A percentile compares a stretch with the other conserved stretches of the same genome.
Evolutionary conservation across 495 filamentous ascomycete species (phyloP).

Genomic region (Hypoxylon cercidicola): DNA sequence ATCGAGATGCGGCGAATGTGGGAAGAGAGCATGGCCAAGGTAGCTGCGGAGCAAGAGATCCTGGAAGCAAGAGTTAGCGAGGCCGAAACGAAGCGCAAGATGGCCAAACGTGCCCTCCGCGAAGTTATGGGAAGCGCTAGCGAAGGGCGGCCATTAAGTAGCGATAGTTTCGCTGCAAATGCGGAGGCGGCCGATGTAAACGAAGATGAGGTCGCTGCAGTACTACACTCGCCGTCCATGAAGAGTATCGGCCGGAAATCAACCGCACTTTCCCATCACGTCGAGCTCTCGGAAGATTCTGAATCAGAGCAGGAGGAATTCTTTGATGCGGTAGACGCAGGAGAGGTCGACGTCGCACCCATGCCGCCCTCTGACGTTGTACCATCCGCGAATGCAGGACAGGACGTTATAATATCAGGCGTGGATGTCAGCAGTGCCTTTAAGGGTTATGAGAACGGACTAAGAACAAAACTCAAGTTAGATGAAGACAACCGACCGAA

Average conservation of each 20-base stretch:
- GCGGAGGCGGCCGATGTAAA: slow-evolving; percentile 39
- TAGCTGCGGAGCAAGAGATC: slow-evolving; percentile 92
- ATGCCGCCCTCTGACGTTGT: slow-evolving; percentile 59
- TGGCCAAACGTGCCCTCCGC: slow-evolving; percentile 87
- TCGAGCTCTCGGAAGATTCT: slow-evolving; percentile 73
- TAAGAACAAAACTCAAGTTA: slow-evolving; percentile 81
- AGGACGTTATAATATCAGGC: slow-evolving; percentile 57
- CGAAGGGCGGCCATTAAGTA: slow-evolving; percentile 56
- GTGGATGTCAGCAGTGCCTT: slow-evolving; percentile 78
- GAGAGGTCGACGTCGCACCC: slow-evolving; percentile 80
- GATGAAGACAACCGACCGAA: slow-evolving; percentile 92
- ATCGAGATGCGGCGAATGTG: slow-evolving; percentile 89
- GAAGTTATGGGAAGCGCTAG: slow-evolving; percentile 79
- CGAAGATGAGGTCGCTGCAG: slow-evolving; percentile 44
- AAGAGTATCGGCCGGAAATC: slow-evolving; percentile 59
- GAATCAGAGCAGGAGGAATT: slow-evolving; percentile 94
- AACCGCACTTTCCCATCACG: slow-evolving; percentile 69
- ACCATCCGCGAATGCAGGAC: slow-evolving; percentile 52
- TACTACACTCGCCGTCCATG: slow-evolving; percentile 56
- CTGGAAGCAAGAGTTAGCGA: slow-evolving; percentile 88
- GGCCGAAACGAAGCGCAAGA: slow-evolving; percentile 87
- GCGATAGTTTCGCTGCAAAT: slow-evolving; percentile 48
- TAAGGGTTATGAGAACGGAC: slow-evolving; percentile 88
- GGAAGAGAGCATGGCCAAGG: slow-evolving; percentile 97
- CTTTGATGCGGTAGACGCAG: slow-evolving; percentile 95